A percentile compares a stretch with the other conserved stretches of the same genome.
Evolutionary conservation across 345 rosid genomes (phyloP).

Genomic region (Murraya paniculata): DNA sequence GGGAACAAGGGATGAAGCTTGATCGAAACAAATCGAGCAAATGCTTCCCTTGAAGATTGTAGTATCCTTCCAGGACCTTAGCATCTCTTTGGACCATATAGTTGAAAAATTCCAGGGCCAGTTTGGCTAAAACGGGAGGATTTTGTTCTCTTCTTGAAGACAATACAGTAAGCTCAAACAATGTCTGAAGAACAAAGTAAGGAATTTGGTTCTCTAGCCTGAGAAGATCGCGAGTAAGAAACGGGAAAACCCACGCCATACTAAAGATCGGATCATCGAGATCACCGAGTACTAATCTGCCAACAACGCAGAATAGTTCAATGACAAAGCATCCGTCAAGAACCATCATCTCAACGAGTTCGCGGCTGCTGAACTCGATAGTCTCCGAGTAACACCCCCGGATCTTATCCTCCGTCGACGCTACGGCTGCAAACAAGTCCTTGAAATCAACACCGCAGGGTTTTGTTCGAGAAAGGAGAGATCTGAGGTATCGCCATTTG

Average conservation of each 20-base stretch:
- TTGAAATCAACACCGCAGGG: slow-evolving; percentile 1
- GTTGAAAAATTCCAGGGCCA: slow-evolving; percentile 46
- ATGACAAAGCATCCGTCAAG: slow-evolving; percentile 64
- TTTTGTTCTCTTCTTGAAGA: neutral
- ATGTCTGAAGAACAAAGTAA: slow-evolving; percentile 38
- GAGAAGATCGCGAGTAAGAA: slow-evolving; percentile 43
- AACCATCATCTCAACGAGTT: slow-evolving; percentile 45
- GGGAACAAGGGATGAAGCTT: slow-evolving; percentile 34
- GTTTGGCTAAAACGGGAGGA: slow-evolving; percentile 27
- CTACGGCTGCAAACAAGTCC: slow-evolving; percentile 17
- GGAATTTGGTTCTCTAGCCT: slow-evolving; percentile 65
- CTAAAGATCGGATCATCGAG: slow-evolving; percentile 46
- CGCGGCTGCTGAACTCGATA: neutral
- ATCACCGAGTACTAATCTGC: slow-evolving; percentile 27
- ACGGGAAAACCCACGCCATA: slow-evolving; percentile 47
- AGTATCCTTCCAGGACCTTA: slow-evolving; percentile 22
- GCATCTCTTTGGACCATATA: slow-evolving; percentile 30
- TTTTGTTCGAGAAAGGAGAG: slow-evolving; percentile 20
- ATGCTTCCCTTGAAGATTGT: slow-evolving; percentile 30
- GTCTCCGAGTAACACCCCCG: slow-evolving; percentile 37
- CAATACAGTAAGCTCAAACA: slow-evolving; percentile 25
- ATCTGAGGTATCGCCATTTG: slow-evolving; percentile 31
- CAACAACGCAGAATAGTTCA: slow-evolving; percentile 47
- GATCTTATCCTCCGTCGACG: slow-evolving; percentile 12
- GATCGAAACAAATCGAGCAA: slow-evolving; percentile 49